Percentiles rank a stretch among this genome's conserved stretches.
These are phyloP conservation scores for Blastocystis sp. DNA, from an alignment of 352 stramenopile species.

Conservation along the genomic window DNA sequence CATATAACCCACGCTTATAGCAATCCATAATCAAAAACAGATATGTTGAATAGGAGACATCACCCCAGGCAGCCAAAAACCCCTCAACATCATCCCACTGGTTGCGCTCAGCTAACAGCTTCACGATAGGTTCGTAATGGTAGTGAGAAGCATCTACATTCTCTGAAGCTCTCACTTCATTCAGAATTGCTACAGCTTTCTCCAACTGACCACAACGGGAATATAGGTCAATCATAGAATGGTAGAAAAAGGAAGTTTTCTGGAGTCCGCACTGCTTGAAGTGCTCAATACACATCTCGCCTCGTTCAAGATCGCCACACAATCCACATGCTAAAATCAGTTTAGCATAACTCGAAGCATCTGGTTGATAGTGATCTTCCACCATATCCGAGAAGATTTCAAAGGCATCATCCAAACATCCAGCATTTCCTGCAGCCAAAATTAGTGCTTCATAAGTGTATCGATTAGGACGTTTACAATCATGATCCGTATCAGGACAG, in stretches of 20 bases:
- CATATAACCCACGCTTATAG: conserved; percentile 51
- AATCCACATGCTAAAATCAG: conserved; percentile 55
- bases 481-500: neutral
- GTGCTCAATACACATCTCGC: neutral
- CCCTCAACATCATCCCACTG: conserved; percentile 64
- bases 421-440: conserved; percentile 37
- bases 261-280: neutral
- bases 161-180: neutral
- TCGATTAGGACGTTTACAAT: conserved; percentile 63
- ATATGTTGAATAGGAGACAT: conserved; percentile 64
- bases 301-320: conserved; percentile 1
- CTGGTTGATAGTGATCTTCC: conserved; percentile 16
- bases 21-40: conserved; percentile 61
- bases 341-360: conserved; percentile 52
- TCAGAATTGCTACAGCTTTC: conserved; percentile 17
- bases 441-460: conserved; percentile 67
- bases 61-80: conserved; percentile 48
- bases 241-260: conserved; percentile 67
- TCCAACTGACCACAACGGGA: conserved; percentile 41
- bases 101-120: conserved; percentile 6
- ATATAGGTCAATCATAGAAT: conserved; percentile 67
- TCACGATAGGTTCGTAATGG: conserved; percentile 64
- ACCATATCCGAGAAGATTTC: conserved; percentile 55
- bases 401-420: conserved; percentile 47
- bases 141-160: conserved; percentile 23